Evolutionary conservation across 2,329 filamentous ascomycete species (phyloP), one percentile per base, ranked within the genome.

Genomic region (Aspergillus transmontanensis): DNA sequence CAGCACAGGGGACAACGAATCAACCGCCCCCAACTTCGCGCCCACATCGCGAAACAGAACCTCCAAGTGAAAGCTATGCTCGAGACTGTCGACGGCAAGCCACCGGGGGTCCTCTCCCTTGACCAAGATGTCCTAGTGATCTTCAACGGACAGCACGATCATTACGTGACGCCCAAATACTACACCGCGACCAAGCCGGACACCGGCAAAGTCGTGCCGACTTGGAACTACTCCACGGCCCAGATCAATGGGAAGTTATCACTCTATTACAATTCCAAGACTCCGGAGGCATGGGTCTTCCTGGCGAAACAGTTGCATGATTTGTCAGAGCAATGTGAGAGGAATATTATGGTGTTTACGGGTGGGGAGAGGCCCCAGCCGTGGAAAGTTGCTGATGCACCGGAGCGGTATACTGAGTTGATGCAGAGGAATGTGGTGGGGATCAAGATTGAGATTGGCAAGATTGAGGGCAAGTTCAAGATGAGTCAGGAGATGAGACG

Each of bases 131-230:
- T 90, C 1, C 73, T 88, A 30, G 79, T 91, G 3, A 77, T 90
- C 19, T 91, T 91, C 80, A 90, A 82, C 51, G 81, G 80, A 0
- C 79, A 83, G 0, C 73, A 80, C 1, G 83, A 90, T 45, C 86
- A 89, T 75, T 91, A 91, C 68, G 84, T 91, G 6, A 90, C 89
- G 0, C 87, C 89, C 0, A 88, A 89, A 64, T 90, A 90, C 76
- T 91, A 90, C 77, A 81, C 77, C 14, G 82, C 87, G 66, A 90
- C 89, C 0, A 90, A 90, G 71, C 88, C 87, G 0, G 72, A 70
- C 0, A 87, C 84, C 0, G 88, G 83, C 14, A 91, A 91, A 68
- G 88, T 90, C 0, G 89, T 89, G 4, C 88, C 88, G 0, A 91
- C 89, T 0, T 91, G 89, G 89, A 88, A 91, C 73, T 91, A 91